Evolutionary conservation across 2,329 filamentous ascomycete species (phyloP), one percentile per base, ranked within the genome.

Genomic region (Triangularia setosa): DNA sequence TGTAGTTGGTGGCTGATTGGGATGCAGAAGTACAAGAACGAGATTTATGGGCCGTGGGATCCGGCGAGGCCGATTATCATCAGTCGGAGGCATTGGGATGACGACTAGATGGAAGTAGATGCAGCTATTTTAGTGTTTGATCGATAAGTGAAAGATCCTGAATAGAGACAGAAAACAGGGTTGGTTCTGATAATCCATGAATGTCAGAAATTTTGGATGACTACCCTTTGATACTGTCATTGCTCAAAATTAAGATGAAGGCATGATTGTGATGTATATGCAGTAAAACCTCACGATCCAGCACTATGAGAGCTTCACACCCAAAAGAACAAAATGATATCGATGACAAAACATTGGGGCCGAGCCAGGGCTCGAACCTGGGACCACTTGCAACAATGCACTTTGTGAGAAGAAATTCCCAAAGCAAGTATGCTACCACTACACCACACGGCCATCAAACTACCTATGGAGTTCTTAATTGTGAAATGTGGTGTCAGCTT

Each of bases 1-100:
- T 97, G 93, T 75, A 96, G 92, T 74, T 98, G 93, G 94, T 98
- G 95, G 93, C 79, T 99, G 68, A 98, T 99, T 73, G 91, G 93
- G 8, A 77, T 99, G 76, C 95, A 99, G 78, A 94, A 96, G 79
- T 99, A 98, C 79, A 99, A 99, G 82, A 98, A 98, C 75, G 95
- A 98, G 78, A 97, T 99, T 70, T 92, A 93, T 73, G 95, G 95
- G 53, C 95, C 95, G 1, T 99, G 95, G 95, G 95, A 99, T 79
- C 93, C 94, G 21, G 95, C 95, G 6, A 84, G 93, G 74, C 95
- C 95, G 9, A 86, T 95, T 63, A 93, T 95, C 68, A 87, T 92
- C 73, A 88, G 89, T 72, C 81, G 87, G 64, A 80, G 83, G 67
- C 79, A 83, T 61, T 86, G 84, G 83, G 78, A 81, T 59, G 79